phyloP scores from a whole-genome alignment of 495 filamentous ascomycete genomes.

The Neurospora sp. region DNA sequence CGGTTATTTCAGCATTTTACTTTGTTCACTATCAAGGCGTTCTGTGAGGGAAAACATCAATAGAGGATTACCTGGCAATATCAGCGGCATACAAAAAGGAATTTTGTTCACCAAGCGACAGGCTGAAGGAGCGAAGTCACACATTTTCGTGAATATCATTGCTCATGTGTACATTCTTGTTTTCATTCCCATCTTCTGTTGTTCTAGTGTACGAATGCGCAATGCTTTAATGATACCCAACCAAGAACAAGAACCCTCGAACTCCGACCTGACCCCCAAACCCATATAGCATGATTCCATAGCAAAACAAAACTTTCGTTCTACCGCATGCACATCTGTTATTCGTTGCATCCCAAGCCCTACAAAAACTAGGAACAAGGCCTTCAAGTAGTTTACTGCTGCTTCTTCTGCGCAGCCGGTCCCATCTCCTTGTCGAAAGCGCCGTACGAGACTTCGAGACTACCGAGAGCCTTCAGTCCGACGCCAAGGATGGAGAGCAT shows the following conservation, averaged over 20 bases:
- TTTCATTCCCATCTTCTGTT: not conserved
- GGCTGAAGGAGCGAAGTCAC: too few relatives aligned
- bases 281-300: not conserved
- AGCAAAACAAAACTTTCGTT: not conserved
- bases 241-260: not conserved
- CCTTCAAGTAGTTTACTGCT: slow-evolving; percentile 34
- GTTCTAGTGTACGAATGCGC: not conserved
- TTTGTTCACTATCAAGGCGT: slow-evolving; percentile 1
- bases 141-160: not conserved
- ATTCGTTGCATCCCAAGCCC: not conserved
- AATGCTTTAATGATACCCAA: not conserved
- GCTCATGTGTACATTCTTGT: not conserved
- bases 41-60: not conserved
- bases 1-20: not conserved
- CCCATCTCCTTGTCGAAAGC: slow-evolving; percentile 97
- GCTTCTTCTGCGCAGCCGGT: slow-evolving; percentile 75
- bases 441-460: slow-evolving; percentile 79
- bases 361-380: not conserved
- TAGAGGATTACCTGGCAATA: not conserved
- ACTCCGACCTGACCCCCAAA: not conserved
- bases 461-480: slow-evolving; percentile 62
- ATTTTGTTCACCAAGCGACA: not conserved
- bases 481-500: slow-evolving; percentile 68
- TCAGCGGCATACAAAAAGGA: not conserved
- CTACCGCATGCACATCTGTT: not conserved